These are phyloP conservation scores for Erodium chrysanthum DNA, from an alignment of 441 rosid genomes.

Conservation along the genomic window DNA sequence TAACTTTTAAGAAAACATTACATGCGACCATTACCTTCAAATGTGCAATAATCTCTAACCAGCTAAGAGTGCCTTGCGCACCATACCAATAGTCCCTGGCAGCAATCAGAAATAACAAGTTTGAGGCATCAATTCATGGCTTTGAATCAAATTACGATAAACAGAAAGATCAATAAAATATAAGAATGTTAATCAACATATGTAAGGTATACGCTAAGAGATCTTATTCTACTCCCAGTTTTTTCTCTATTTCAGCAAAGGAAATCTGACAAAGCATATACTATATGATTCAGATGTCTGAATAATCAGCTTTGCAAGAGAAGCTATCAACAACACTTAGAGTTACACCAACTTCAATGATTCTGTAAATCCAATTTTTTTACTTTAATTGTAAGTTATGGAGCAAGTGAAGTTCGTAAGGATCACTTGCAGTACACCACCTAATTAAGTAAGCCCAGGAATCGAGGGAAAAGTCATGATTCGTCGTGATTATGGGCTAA, in stretches of 20 bases:
- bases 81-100: slow-evolving; percentile 11
- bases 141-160: neutral
- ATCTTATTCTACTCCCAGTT: neutral
- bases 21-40: neutral
- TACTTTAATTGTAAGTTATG: neutral
- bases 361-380: neutral
- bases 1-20: neutral
- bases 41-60: slow-evolving; percentile 17
- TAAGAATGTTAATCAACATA: neutral
- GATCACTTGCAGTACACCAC: neutral
- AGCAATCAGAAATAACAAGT: slow-evolving; percentile 14
- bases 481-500: neutral
- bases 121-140: slow-evolving; percentile 8
- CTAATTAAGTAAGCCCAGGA: neutral
- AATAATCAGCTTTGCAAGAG: slow-evolving; percentile 2
- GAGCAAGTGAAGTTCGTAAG: neutral
- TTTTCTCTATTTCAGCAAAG: too few relatives aligned
- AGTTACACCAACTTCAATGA: neutral
- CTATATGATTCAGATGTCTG: neutral
- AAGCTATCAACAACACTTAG: neutral
- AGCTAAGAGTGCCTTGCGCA: slow-evolving; percentile 10
- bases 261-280: too few relatives aligned
- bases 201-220: neutral
- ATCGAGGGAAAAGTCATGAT: neutral
- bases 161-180: neutral